A percentile compares a stretch with the other conserved stretches of the same genome.
Conservation (phyloP, 129 eudicot genomes). For the Ambrosia trifida region DNA sequence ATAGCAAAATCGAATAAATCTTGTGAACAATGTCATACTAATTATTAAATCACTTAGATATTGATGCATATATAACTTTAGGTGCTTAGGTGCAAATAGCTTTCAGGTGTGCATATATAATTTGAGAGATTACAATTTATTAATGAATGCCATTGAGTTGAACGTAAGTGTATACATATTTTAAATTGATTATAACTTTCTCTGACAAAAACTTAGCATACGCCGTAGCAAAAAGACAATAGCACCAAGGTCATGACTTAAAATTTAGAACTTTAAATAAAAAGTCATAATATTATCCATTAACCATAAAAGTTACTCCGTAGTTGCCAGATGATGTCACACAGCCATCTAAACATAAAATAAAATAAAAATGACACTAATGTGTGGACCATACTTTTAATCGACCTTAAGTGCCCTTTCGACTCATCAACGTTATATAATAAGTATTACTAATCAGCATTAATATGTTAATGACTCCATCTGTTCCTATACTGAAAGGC, state of each 20-base stretch:
- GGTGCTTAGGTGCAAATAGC: constrained; percentile 1
- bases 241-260: background rate
- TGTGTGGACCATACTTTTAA: constrained; percentile 3
- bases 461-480: constrained; percentile 8
- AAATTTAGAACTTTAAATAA: background rate
- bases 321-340: constrained; percentile 1
- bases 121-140: background rate
- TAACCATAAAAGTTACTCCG: background rate
- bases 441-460: background rate
- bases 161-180: background rate
- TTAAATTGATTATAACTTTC: background rate
- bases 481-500: constrained; percentile 24
- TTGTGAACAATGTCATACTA: too few species aligned
- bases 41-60: background rate
- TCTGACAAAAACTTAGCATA: background rate
- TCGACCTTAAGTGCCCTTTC: constrained; percentile 21
- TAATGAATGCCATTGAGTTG: background rate
- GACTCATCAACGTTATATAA: constrained; percentile 15
- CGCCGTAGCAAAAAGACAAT: background rate
- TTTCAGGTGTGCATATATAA: background rate
- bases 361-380: background rate
- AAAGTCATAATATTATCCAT: background rate
- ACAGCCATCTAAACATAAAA: background rate
- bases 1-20: too few species aligned
- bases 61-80: background rate